phyloP scores from a whole-genome alignment of 2,329 filamentous ascomycete species.

The Colletotrichum truncatum region DNA sequence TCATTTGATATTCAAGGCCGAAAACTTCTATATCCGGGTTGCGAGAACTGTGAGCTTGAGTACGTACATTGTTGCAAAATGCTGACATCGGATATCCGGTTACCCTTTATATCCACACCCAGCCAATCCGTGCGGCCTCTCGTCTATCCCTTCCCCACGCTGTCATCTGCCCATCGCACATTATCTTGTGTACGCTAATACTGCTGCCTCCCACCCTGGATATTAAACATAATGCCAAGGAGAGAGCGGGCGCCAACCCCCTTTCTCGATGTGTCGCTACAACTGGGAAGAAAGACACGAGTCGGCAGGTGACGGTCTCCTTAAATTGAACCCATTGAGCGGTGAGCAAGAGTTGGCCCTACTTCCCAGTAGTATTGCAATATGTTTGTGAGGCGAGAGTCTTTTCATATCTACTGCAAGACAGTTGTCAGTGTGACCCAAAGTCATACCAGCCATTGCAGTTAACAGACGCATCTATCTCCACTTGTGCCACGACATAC shows the following conservation, averaged over 20 bases:
- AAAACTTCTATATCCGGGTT: neutral
- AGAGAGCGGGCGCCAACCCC: conserved; percentile 2
- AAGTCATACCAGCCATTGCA: neutral
- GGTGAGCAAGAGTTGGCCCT: neutral
- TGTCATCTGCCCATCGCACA: conserved; percentile 1
- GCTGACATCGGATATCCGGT: neutral
- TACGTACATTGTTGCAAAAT: neutral
- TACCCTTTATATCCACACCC: neutral
- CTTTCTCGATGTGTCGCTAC: neutral
- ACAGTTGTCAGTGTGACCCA: neutral
- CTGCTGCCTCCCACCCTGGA: neutral
- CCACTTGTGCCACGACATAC: conserved; percentile 9
- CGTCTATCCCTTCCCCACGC: neutral
- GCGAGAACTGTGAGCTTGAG: neutral
- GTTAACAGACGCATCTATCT: neutral
- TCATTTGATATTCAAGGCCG: neutral
- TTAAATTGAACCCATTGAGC: neutral
- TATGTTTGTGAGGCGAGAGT: neutral
- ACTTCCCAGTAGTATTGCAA: neutral
- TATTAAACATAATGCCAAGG: neutral
- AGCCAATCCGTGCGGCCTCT: neutral
- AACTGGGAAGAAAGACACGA: neutral
- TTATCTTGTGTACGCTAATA: neutral
- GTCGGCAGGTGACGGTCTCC: neutral
- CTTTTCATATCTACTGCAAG: neutral